Conservation (phyloP, 2,329 filamentous ascomycete genomes). For the Botrytis sinoallii region DNA sequence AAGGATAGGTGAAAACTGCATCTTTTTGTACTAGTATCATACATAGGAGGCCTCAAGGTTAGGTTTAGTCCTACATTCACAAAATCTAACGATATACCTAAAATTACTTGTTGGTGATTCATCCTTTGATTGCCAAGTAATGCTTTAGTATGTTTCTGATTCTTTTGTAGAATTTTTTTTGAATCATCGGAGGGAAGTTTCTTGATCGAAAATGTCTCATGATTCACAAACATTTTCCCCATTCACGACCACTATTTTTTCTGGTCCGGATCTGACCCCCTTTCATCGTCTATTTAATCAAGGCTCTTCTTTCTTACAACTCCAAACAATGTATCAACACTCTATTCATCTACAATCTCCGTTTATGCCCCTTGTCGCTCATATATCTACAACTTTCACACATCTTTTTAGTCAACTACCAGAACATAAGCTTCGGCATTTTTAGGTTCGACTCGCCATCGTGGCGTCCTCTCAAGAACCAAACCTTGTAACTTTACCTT, state of each 20-base stretch:
- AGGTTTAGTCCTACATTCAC: background rate
- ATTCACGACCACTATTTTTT: slow-evolving; percentile 2
- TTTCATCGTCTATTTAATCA: background rate
- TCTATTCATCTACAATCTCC: background rate
- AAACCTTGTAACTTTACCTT: slow-evolving; percentile 18
- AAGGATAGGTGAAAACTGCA: slow-evolving; percentile 13
- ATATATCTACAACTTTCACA: background rate
- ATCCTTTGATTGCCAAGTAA: background rate
- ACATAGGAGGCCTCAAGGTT: slow-evolving; percentile 10
- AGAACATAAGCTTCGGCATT: background rate
- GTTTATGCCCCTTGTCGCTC: background rate
- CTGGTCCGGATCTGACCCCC: background rate
- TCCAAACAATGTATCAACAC: background rate
- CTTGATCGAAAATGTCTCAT: background rate
- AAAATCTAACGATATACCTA: background rate
- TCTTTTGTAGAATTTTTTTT: background rate
- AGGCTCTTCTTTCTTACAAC: background rate
- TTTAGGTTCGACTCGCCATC: slow-evolving; percentile 12
- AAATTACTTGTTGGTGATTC: background rate
- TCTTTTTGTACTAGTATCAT: slow-evolving; percentile 15
- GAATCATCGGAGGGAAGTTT: background rate
- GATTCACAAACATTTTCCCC: background rate
- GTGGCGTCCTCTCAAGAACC: slow-evolving; percentile 26
- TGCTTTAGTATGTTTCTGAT: background rate
- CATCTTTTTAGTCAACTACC: background rate